Conservation (phyloP, 805 yeast species). For the Torulaspora franciscae region DNA sequence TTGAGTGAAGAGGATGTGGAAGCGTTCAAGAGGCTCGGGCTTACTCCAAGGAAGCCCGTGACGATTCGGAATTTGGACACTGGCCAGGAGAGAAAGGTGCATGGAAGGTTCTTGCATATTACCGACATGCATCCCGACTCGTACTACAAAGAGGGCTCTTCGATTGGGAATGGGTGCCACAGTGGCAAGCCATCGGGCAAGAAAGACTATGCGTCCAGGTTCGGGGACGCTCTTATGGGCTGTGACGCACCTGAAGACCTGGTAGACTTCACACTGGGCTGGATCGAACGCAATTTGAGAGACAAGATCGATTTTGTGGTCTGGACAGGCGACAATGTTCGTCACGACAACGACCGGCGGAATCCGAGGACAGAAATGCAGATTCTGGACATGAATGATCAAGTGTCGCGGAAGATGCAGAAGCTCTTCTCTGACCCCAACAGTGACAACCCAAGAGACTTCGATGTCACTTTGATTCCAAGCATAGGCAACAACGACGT, state of each 20-base stretch:
- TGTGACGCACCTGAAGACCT: conserved; percentile 71
- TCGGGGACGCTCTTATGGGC: conserved; percentile 70
- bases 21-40: conserved; percentile 33
- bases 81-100: conserved; percentile 35
- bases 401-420: conserved; percentile 49
- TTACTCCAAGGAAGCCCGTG: conserved; percentile 41
- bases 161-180: conserved; percentile 55
- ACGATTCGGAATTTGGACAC: conserved; percentile 15
- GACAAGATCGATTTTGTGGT: conserved; percentile 80
- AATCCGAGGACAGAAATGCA: conserved; percentile 69
- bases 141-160: conserved; percentile 49
- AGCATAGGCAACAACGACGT: conserved; percentile 84
- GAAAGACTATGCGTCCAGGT: conserved; percentile 52
- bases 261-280: conserved; percentile 56
- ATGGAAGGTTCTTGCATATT: conserved; percentile 78
- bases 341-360: conserved; percentile 76
- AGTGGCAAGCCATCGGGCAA: conserved; percentile 24
- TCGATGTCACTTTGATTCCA: conserved; percentile 55
- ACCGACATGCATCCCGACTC: conserved; percentile 88
- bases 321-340: conserved; percentile 87
- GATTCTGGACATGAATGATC: conserved; percentile 63
- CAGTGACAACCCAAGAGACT: conserved; percentile 42
- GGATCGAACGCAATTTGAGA: conserved; percentile 59
- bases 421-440: conserved; percentile 48
- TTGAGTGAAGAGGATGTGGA: conserved; percentile 25